A percentile compares a stretch with the other conserved stretches of the same genome.
Conservation (phyloP, 345 rosid species). For the Excoecaria agallocha region DNA sequence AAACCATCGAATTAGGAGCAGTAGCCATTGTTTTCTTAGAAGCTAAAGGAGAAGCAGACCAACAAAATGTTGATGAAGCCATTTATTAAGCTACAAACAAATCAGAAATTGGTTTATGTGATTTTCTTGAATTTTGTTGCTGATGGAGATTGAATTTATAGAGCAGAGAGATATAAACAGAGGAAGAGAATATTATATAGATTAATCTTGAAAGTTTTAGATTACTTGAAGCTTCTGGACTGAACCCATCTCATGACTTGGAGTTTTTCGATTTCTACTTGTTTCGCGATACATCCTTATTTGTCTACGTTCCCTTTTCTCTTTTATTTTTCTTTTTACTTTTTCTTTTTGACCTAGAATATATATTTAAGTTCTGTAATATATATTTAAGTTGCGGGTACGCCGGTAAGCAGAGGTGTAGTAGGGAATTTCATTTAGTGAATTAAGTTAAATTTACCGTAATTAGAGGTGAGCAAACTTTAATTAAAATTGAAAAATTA, state of each 20-base stretch:
- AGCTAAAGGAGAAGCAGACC: constrained; percentile 25
- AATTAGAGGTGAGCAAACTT: no score
- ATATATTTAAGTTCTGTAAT: no score
- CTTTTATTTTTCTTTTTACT: not conserved
- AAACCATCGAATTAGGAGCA: constrained; percentile 8
- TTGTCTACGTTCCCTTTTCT: not conserved
- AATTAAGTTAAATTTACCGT: no score
- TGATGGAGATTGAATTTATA: not conserved
- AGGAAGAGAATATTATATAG: constrained; percentile 26
- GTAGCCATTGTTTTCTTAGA: constrained; percentile 1
- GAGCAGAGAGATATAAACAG: not conserved
- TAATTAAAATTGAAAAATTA: no score
- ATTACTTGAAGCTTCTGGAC: constrained; percentile 4
- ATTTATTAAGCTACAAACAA: not conserved
- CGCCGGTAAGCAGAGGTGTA: no score
- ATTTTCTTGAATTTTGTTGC: not conserved
- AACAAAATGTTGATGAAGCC: constrained; percentile 41
- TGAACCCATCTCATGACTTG: not conserved
- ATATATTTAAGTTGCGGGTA: no score
- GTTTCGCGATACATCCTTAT: not conserved
- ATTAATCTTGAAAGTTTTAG: constrained; percentile 27
- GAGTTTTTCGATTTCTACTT: not conserved
- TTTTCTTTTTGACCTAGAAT: no score
- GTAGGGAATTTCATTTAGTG: no score
- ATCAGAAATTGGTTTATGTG: not conserved